phyloP scores from a whole-genome alignment of 2,329 filamentous ascomycete species.

The Cladosporium sp. region DNA sequence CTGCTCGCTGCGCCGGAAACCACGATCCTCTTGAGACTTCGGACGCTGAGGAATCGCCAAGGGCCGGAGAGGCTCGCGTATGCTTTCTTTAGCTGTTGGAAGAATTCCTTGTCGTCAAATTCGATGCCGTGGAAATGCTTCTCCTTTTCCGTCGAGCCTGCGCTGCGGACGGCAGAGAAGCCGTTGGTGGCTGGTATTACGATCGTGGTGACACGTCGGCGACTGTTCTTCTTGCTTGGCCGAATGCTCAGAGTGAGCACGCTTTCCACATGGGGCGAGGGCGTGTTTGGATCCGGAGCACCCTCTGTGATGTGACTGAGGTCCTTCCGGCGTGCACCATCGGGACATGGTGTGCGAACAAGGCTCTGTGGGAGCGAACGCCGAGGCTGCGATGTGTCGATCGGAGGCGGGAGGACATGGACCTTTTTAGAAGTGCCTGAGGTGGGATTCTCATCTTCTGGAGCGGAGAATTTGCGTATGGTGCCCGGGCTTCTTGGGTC shows the following conservation, averaged over 20 bases:
- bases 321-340: slow-evolving; percentile 29
- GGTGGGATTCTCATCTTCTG: neutral
- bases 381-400: slow-evolving; percentile 30
- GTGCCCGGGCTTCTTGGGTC: slow-evolving; percentile 30
- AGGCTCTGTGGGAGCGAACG: slow-evolving; percentile 31
- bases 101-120: slow-evolving; percentile 39
- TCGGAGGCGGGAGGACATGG: slow-evolving; percentile 36
- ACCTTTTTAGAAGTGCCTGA: slow-evolving; percentile 27
- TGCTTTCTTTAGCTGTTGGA: slow-evolving; percentile 29
- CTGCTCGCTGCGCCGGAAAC: slow-evolving; percentile 30
- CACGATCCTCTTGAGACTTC: slow-evolving; percentile 33
- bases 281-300: slow-evolving; percentile 4
- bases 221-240: slow-evolving; percentile 27
- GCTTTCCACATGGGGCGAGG: slow-evolving; percentile 26
- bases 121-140: slow-evolving; percentile 20
- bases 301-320: slow-evolving; percentile 24
- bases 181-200: slow-evolving; percentile 34
- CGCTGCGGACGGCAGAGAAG: slow-evolving; percentile 27
- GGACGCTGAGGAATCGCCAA: slow-evolving; percentile 34
- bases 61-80: slow-evolving; percentile 33
- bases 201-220: slow-evolving; percentile 29
- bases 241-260: slow-evolving; percentile 36
- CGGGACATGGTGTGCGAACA: slow-evolving; percentile 37
- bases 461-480: slow-evolving; percentile 15
- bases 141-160: slow-evolving; percentile 19